Evolutionary conservation across 805 yeast species (phyloP), one percentile per base, ranked within the genome.

Genomic region (Myxozyma melibiosi): DNA sequence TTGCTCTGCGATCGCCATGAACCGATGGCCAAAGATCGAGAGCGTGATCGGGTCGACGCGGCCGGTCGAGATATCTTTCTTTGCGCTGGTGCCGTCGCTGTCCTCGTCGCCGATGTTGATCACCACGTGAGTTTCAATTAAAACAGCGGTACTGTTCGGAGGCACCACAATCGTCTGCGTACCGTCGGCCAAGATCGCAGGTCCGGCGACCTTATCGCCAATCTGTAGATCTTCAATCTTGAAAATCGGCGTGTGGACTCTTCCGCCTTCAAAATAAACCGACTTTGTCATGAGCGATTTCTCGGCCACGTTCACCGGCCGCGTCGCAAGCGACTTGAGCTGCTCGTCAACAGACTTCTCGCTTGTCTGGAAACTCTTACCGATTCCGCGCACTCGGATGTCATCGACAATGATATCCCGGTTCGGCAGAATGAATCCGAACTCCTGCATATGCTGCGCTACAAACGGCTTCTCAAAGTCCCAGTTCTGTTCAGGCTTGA

Each of bases 1-100:
- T 68, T 86, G 92, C 65, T 88, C 95, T 7, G 96, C 96, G 70
- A 89, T 88, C 61, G 89, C 90, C 92, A 88, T 88, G 70, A 88
- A 88, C 58, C 95, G 76, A 70, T 88, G 90, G 33, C 89, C 85
- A 71, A 88, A 88, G 24, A 88, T 85, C 0, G 95, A 86, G 38
- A 88, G 71, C 62, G 84, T 74, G 33, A 88, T 81, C 0, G 94
- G 94, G 64, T 88, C 91, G 37, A 85, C 73, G 24, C 65, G 52
- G n/a, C 35, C 58, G 3, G 58, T 38, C 11, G 44, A 28, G 7
- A 41, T 37, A 1, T 20, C 28, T 39, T 51, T 60, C 31, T 45
- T 50, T 7, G 16, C 30, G 14, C 43, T 20, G 14, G 41, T 13
- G 33, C 70, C 49, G 9, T 9, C 48, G 14, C 40, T 46, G n/a